Percentiles rank a stretch among this genome's conserved stretches.
phyloP scores from a whole-genome alignment of 2,329 filamentous ascomycete species.

The Parascedosporium putredinis region DNA sequence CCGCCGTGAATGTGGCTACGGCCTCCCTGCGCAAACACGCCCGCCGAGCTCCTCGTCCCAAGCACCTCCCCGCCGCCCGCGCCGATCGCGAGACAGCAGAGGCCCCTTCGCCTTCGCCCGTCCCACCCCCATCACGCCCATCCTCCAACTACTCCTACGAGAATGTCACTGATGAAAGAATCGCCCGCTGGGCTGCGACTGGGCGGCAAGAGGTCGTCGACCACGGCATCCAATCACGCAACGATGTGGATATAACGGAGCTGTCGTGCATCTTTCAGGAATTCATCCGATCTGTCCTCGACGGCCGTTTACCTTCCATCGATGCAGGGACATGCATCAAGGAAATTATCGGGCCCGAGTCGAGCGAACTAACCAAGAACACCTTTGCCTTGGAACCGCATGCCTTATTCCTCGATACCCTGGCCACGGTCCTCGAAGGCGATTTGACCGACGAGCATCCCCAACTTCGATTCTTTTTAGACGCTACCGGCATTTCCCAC shows the following conservation, averaged over 20 bases:
- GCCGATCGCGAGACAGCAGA: constrained; percentile 13
- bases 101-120: constrained; percentile 22
- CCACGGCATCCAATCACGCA: constrained; percentile 52
- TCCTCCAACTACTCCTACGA: constrained; percentile 57
- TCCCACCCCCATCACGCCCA: constrained; percentile 18
- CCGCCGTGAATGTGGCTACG: too few species aligned
- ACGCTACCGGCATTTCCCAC: constrained; percentile 61
- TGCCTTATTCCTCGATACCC: constrained; percentile 69
- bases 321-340: constrained; percentile 66
- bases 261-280: constrained; percentile 75
- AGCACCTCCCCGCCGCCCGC: constrained; percentile 11
- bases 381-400: constrained; percentile 48
- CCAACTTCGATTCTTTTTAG: constrained; percentile 55
- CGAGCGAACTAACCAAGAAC: constrained; percentile 38
- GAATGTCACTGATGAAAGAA: constrained; percentile 59
- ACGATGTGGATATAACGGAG: constrained; percentile 56
- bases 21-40: background rate
- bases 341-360: constrained; percentile 56
- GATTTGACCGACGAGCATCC: constrained; percentile 42
- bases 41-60: constrained; percentile 6
- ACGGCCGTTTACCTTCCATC: constrained; percentile 52
- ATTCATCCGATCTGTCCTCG: constrained; percentile 64
- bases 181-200: constrained; percentile 56
- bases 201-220: constrained; percentile 60
- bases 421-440: constrained; percentile 68